Evolutionary conservation across 1,284 basidiomycete species (phyloP), one percentile per base, ranked within the genome.

Genomic region (Gymnopus androsaceus): DNA sequence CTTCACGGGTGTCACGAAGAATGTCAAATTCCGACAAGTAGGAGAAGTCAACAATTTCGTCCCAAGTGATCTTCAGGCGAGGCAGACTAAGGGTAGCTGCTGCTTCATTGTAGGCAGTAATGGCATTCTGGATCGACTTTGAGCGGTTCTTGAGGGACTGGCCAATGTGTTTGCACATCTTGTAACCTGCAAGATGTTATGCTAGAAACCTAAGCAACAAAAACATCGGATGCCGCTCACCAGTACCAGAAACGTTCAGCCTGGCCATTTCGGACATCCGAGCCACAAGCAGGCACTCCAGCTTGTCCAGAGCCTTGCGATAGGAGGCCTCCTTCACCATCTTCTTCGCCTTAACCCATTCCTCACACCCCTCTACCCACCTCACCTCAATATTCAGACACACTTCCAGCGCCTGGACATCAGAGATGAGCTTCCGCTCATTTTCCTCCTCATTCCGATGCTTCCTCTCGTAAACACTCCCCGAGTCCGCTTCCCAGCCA

Each of bases 1-100:
- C 66, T 12, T 63, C 57, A 1, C 63, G 60, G 4, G 63, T 64
- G 46, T 67, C 61, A 8, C 64, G 55, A 0, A 72, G 60, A 0
- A 72, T 31, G 41, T 53, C 51, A 19, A 53, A 44, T 14, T 53
- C 51, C 2, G 51, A 42, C 12, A 53, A 23, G 61, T 8, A 53
- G 54, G 49, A 70, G 69, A 36, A 72, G 61, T 15, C 63, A 63
- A 54, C 33, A 12, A 48, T 23, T 17, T 54, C 53, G 3, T 37
- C 34, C 23, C 45, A 54, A 17, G 17, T 8, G 9, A 54, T 19
- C 6, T 12, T 33, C 5, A 28, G 40, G 31, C 30, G 40, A 4
- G 44, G 45, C 11, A 34, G 44, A 21, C 11, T 14, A 21, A 54
- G 30, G 19, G 11, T 33, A 15, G 25, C 17, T n/a, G 53, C 53